phyloP scores from a whole-genome alignment of 2,329 filamentous ascomycete species.

The Knoxdaviesia capensis region DNA sequence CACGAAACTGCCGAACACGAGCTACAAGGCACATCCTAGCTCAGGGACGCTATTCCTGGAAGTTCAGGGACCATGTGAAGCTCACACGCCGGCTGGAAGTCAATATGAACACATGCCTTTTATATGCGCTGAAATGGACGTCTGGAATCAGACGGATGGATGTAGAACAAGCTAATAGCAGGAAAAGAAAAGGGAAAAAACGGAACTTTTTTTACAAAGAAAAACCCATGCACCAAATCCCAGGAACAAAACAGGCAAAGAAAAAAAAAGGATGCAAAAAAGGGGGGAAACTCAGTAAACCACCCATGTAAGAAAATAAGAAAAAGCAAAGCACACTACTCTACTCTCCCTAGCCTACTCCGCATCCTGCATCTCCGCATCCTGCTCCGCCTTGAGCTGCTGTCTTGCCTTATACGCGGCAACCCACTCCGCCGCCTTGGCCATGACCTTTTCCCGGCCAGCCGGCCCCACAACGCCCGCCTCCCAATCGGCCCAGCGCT shows the following conservation, averaged over 20 bases:
- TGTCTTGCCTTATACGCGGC: slow-evolving; percentile 26
- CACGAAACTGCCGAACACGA: no score
- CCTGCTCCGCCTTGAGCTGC: slow-evolving; percentile 12
- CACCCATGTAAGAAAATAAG: neutral
- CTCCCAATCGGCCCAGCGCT: slow-evolving; percentile 82
- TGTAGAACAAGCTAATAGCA: no score
- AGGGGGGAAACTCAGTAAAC: neutral
- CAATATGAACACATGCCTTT: no score
- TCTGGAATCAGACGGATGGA: no score
- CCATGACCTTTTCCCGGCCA: slow-evolving; percentile 48
- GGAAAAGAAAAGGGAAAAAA: no score
- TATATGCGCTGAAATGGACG: no score
- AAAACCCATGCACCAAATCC: slow-evolving; percentile 1
- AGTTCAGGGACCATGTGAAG: no score
- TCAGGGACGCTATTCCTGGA: no score
- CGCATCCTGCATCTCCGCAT: slow-evolving; percentile 8
- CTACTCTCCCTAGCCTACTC: neutral
- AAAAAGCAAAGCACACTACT: neutral
- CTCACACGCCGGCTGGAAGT: no score
- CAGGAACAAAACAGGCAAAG: neutral
- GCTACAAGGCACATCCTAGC: no score
- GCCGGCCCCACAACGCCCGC: slow-evolving; percentile 50
- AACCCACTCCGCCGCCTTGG: slow-evolving; percentile 38
- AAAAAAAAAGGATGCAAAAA: neutral
- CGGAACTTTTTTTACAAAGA: no score